These are phyloP conservation scores for Trichoderma gracile DNA, from an alignment of 2,329 filamentous ascomycete genomes.

Conservation along the genomic window DNA sequence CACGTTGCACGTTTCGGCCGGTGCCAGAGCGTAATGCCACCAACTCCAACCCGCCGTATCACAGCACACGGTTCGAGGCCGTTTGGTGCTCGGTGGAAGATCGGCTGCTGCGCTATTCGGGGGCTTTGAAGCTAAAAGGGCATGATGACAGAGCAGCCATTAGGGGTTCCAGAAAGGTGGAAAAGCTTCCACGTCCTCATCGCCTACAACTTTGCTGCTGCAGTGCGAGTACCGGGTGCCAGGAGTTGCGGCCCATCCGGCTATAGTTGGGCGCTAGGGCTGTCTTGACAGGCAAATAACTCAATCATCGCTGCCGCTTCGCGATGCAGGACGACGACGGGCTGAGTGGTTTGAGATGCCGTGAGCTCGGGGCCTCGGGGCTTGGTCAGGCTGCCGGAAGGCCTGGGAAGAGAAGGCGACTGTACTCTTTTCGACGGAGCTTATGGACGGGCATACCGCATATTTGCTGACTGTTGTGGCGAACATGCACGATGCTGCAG, in stretches of 20 bases:
- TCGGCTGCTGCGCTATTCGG: conserved; percentile 3
- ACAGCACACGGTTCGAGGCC: neutral
- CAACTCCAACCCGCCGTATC: conserved; percentile 8
- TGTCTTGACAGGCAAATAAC: neutral
- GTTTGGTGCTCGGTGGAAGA: conserved; percentile 4
- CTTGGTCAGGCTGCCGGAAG: neutral
- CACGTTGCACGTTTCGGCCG: conserved; percentile 8
- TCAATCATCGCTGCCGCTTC: neutral
- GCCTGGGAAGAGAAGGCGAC: neutral
- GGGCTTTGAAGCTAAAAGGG: neutral
- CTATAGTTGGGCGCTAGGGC: conserved; percentile 3
- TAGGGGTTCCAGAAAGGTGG: conserved; percentile 2
- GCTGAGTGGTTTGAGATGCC: too few species aligned
- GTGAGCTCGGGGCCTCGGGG: neutral
- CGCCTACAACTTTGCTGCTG: neutral
- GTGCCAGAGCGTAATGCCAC: conserved; percentile 16
- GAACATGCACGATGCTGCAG: conserved; percentile 15
- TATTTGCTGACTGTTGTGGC: conserved; percentile 18
- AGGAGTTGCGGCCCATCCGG: conserved; percentile 18
- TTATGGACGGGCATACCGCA: too few species aligned
- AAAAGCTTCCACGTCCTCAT: neutral
- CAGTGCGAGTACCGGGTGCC: conserved; percentile 7
- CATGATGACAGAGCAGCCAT: neutral
- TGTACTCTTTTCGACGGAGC: too few species aligned
- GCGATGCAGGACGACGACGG: too few species aligned